Conservation (phyloP, 768 basidiomycete species). For the Candolleomyces eurysporus region DNA sequence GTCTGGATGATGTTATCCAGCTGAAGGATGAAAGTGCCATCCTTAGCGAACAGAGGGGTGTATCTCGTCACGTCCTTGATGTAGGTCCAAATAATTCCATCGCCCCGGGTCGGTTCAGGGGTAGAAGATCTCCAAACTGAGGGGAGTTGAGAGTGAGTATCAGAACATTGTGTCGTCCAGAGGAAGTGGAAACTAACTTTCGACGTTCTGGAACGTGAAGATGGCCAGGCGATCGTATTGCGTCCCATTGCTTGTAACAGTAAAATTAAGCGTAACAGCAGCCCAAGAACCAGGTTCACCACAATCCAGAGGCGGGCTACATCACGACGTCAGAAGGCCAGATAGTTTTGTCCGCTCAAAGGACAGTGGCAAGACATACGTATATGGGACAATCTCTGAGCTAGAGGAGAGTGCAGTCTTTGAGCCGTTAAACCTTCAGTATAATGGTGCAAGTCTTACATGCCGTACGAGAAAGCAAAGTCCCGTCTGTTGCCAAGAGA, state of each 20-base stretch:
- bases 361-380: constrained; percentile 31
- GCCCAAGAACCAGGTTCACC: constrained; percentile 72
- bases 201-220: constrained; percentile 76
- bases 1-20: constrained; percentile 66
- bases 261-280: constrained; percentile 72
- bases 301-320: constrained; percentile 71
- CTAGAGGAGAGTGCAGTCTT: constrained; percentile 27
- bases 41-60: constrained; percentile 63
- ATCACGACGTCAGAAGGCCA: background rate
- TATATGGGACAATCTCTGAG: constrained; percentile 61
- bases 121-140: constrained; percentile 81
- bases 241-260: constrained; percentile 74
- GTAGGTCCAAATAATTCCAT: constrained; percentile 79
- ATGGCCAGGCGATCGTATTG: constrained; percentile 72
- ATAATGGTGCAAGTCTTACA: constrained; percentile 36
- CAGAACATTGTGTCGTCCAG: background rate
- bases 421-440: background rate
- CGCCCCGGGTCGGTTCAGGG: constrained; percentile 63
- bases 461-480: constrained; percentile 69
- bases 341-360: background rate
- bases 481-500: constrained; percentile 46
- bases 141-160: background rate
- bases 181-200: constrained; percentile 44
- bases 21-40: constrained; percentile 70
- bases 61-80: constrained; percentile 76